Evolutionary conservation across 306 rosid genomes (phyloP).

Genomic region (Styphnolobium japonicum): DNA sequence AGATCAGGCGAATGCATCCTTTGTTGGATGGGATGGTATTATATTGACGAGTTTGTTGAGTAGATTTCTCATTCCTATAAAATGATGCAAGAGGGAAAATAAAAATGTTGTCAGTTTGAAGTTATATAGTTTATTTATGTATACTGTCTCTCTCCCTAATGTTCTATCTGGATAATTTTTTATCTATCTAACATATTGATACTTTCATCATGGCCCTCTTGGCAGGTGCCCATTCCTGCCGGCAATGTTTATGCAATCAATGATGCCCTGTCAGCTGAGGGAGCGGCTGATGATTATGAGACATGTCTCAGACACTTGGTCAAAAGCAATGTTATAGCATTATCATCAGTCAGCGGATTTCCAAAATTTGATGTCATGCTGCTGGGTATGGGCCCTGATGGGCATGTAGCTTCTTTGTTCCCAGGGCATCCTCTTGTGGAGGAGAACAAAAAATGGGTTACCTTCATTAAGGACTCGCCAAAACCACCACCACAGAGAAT

Average conservation of each 20-base stretch:
- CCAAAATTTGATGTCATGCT: slow-evolving; percentile 95
- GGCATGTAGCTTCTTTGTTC: slow-evolving; percentile 93
- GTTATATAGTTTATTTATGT: neutral
- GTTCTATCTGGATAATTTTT: neutral
- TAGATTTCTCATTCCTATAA: neutral
- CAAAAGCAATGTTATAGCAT: slow-evolving; percentile 39
- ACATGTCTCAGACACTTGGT: slow-evolving; percentile 62
- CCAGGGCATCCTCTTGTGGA: slow-evolving; percentile 83
- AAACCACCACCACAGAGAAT: slow-evolving; percentile 95
- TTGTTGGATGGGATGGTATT: neutral
- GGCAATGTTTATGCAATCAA: slow-evolving; percentile 76
- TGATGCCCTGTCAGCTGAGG: slow-evolving; percentile 80
- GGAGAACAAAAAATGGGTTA: slow-evolving; percentile 82
- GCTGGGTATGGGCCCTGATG: slow-evolving; percentile 98
- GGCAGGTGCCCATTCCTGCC: slow-evolving; percentile 66
- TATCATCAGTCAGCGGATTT: slow-evolving; percentile 57
- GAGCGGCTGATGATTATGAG: slow-evolving; percentile 93
- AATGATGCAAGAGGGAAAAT: neutral
- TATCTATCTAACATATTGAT: slow-evolving; percentile 10
- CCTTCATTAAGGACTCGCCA: slow-evolving; percentile 81
- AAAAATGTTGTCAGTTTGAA: neutral
- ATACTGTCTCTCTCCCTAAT: neutral
- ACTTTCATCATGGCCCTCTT: slow-evolving; percentile 5
- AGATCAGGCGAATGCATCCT: neutral
- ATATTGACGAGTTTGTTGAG: neutral